Evolutionary conservation across 495 filamentous ascomycete genomes (phyloP), one percentile per base, ranked within the genome.

Genomic region (Daldinia loculata): DNA sequence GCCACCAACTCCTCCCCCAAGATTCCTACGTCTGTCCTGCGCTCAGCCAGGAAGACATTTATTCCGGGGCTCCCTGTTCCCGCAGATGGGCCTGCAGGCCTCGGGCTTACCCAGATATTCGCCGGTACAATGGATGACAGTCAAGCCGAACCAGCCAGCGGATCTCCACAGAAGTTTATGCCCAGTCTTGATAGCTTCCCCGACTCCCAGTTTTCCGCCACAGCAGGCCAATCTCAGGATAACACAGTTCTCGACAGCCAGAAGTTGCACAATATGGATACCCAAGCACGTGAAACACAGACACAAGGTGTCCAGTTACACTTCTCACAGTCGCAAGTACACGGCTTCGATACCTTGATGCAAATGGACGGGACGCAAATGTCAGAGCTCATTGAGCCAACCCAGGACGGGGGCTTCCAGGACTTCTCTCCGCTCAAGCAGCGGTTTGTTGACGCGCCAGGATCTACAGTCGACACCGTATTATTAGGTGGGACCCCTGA

Each of bases 101-200:
- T 97, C 62, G 92, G 93, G 45, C 84, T 97, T 56, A 97, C 93
- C 4, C 94, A 98, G 76, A 92, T 93, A 58, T 98, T 97, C 77
- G 91, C 91, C n/a, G 93, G 92, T 27, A 98, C 94, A 2, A 90
- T 98, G 86, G 92, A 89, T 55, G 87, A 92, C 34, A 88, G 86
- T 63, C 80, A 84, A 76, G 69, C 61, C 55, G 80, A 75, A 11
- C 71, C 73, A 6, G 67, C 69, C 4, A 59, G 67, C 29, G 64
- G 64, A 14, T 80, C 77, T 2, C 80, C 81, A n/a, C 63, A 74
- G 6, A 75, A 78, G 27, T 80, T 82, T 4, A 78, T 78, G 66
- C 82, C 84, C 4, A 81, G 77, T 26, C 77, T 78, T 34, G 74
- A 75, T 6, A 61, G 67, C 43, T 83, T 86, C 67, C 83, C 82